These are phyloP conservation scores for Pichia sp. DNA, from an alignment of 1,139 yeast species.

Conservation along the genomic window DNA sequence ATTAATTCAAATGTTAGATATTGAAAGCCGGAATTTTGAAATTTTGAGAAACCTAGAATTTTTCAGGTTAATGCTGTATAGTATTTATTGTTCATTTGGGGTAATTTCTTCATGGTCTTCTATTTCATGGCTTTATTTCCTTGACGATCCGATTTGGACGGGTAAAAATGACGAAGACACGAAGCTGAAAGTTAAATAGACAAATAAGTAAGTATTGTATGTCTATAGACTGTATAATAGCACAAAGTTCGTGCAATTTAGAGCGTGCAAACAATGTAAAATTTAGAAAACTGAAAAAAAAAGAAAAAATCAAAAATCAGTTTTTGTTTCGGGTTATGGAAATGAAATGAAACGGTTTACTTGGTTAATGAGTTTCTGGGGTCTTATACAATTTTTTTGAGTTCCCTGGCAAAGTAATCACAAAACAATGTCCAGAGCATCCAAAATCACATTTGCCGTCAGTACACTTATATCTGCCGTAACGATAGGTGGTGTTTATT, in stretches of 20 bases:
- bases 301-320: neutral
- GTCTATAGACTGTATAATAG: neutral
- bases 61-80: slow-evolving; percentile 70
- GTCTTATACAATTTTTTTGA: neutral
- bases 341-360: neutral
- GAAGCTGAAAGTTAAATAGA: neutral
- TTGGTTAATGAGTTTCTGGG: too few relatives aligned
- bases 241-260: neutral
- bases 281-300: neutral
- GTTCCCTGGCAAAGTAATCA: neutral
- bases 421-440: slow-evolving; percentile 29
- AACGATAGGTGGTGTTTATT: slow-evolving; percentile 30
- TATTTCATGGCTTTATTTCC: slow-evolving; percentile 79
- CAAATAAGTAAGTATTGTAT: neutral
- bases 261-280: neutral
- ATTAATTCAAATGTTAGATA: slow-evolving; percentile 47
- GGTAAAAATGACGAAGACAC: slow-evolving; percentile 13
- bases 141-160: slow-evolving; percentile 62
- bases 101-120: slow-evolving; percentile 85
- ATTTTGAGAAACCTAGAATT: slow-evolving; percentile 57
- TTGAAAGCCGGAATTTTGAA: slow-evolving; percentile 46
- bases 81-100: slow-evolving; percentile 84
- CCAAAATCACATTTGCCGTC: slow-evolving; percentile 28
- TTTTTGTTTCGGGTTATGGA: neutral
- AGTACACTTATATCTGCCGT: slow-evolving; percentile 21